These are phyloP conservation scores for Fusarium kyushuense DNA, from an alignment of 2,329 filamentous ascomycete genomes.

Conservation along the genomic window DNA sequence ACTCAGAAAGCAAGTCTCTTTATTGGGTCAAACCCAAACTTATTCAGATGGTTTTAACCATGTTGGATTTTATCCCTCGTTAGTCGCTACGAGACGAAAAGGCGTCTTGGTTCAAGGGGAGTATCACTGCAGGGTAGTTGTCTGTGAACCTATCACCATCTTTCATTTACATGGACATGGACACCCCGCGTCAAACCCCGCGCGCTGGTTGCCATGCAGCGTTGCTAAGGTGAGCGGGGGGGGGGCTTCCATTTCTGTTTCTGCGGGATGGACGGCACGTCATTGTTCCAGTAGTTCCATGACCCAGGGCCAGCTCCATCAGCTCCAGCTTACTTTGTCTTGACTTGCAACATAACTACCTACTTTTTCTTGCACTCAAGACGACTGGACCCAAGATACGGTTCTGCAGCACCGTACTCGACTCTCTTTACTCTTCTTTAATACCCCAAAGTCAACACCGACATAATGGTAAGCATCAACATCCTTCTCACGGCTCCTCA, in stretches of 20 bases:
- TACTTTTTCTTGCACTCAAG: slow-evolving; percentile 21
- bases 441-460: slow-evolving; percentile 13
- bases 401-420: not conserved
- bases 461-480: slow-evolving; percentile 32
- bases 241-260: slow-evolving; percentile 2
- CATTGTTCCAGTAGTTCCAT: slow-evolving; percentile 35
- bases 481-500: not conserved
- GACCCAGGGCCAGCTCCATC: slow-evolving; percentile 26
- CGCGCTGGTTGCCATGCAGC: slow-evolving; percentile 33
- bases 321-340: slow-evolving; percentile 35
- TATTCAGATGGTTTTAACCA: not conserved
- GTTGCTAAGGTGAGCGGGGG: slow-evolving; percentile 26
- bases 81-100: not conserved
- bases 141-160: slow-evolving; percentile 8
- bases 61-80: slow-evolving; percentile 32
- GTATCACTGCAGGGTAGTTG: slow-evolving; percentile 10
- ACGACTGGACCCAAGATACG: slow-evolving; percentile 1
- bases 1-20: slow-evolving; percentile 6
- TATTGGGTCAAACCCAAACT: slow-evolving; percentile 16
- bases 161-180: slow-evolving; percentile 4
- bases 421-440: not conserved
- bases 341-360: slow-evolving; percentile 19
- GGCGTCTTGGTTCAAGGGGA: slow-evolving; percentile 9
- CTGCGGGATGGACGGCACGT: slow-evolving; percentile 35
- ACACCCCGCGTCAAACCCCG: slow-evolving; percentile 42